phyloP scores from a whole-genome alignment of 192 early-diverging fungal species.

The Entomortierella parvispora region DNA sequence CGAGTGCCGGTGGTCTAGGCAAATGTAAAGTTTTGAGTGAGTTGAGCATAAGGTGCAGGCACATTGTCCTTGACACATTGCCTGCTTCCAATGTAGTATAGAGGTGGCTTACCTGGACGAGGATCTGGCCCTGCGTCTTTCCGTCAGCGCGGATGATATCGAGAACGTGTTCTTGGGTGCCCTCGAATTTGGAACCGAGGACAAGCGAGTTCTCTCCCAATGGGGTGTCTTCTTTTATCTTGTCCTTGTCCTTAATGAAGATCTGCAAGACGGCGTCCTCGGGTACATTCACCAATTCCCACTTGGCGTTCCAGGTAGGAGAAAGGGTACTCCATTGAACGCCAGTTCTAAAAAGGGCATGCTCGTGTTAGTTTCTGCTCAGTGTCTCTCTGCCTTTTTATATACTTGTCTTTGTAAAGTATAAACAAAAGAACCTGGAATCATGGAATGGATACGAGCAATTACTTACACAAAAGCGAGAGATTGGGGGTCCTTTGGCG shows the following conservation, averaged over 20 bases:
- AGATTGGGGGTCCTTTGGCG: constrained; percentile 12
- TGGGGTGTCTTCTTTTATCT: constrained; percentile 43
- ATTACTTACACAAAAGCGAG: constrained; percentile 28
- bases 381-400: too few species aligned
- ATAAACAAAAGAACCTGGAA: not conserved
- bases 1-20: constrained; percentile 17
- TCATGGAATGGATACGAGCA: not conserved
- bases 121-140: constrained; percentile 11
- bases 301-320: constrained; percentile 40
- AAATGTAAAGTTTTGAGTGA: not conserved
- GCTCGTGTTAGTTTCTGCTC: too few species aligned
- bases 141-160: constrained; percentile 29
- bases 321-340: constrained; percentile 41
- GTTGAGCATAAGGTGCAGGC: too few species aligned
- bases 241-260: constrained; percentile 42
- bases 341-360: constrained; percentile 17
- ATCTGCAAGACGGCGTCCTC: constrained; percentile 22
- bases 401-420: too few species aligned
- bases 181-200: constrained; percentile 19
- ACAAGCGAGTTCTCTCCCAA: constrained; percentile 16
- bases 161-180: constrained; percentile 20
- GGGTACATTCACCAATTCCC: constrained; percentile 27
- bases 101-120: constrained; percentile 28
- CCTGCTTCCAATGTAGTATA: too few species aligned
- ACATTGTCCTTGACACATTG: not conserved